Conservation (phyloP, 1,284 basidiomycete genomes). For the Ganoderma sinense region DNA sequence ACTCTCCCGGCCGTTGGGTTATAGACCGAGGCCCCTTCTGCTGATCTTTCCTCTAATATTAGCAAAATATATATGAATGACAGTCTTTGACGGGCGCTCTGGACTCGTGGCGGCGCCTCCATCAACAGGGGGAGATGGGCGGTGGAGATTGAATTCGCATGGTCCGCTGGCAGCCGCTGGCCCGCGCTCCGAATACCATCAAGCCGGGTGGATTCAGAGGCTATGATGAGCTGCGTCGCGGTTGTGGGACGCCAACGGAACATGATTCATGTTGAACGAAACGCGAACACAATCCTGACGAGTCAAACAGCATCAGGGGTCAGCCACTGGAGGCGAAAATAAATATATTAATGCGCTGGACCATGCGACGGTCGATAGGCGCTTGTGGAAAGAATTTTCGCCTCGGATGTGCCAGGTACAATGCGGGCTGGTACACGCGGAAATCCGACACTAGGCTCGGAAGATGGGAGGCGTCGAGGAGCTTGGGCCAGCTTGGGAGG, state of each 20-base stretch:
- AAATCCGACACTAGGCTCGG: not conserved
- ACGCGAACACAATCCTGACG: not conserved
- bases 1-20: not conserved
- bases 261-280: not conserved
- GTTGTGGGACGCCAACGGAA: not conserved
- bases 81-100: not conserved
- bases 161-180: not conserved
- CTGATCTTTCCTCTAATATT: not conserved
- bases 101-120: constrained; percentile 5
- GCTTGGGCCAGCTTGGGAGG: not conserved
- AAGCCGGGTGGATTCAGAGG: not conserved
- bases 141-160: not conserved
- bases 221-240: not conserved
- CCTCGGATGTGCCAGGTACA: not conserved
- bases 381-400: not conserved
- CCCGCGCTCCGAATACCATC: not conserved
- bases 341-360: too few species aligned
- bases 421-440: not conserved
- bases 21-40: not conserved
- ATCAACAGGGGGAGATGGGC: not conserved
- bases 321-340: too few species aligned
- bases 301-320: not conserved
- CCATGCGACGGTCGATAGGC: too few species aligned
- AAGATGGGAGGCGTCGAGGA: not conserved
- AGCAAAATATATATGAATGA: too few species aligned